Evolutionary conservation across 352 stramenopile genomes (phyloP).

Genomic region (Phytophthora colocasiae): DNA sequence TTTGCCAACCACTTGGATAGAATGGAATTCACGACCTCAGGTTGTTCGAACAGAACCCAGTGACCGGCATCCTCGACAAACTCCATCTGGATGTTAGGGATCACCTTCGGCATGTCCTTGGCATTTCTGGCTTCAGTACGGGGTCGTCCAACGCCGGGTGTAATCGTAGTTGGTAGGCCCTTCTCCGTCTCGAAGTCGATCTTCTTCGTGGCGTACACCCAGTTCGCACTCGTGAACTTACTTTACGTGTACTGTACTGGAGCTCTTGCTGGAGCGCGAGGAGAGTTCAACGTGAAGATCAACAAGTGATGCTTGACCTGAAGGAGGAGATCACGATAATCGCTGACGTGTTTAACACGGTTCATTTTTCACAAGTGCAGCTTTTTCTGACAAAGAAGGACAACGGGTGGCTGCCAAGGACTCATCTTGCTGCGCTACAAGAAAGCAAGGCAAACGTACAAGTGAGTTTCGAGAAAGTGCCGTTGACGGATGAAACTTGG

Average conservation of each 20-base stretch:
- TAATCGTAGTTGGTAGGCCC: slow-evolving; percentile 36
- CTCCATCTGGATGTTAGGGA: slow-evolving; percentile 48
- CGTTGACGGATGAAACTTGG: no score
- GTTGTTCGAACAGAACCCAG: slow-evolving; percentile 50
- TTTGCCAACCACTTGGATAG: slow-evolving; percentile 47
- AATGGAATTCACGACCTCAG: slow-evolving; percentile 47
- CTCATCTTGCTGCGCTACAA: no score
- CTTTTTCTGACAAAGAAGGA: no score
- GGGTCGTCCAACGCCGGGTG: slow-evolving; percentile 53
- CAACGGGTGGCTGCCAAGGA: no score
- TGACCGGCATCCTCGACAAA: slow-evolving; percentile 49
- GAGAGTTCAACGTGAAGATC: no score
- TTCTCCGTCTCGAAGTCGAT: slow-evolving; percentile 57
- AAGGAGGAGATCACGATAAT: no score
- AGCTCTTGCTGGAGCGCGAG: no score
- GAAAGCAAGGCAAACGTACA: no score
- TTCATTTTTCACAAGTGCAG: no score
- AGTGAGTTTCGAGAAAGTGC: no score
- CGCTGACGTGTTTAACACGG: no score
- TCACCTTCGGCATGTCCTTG: slow-evolving; percentile 44
- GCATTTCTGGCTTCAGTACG: slow-evolving; percentile 55
- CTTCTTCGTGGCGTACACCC: slow-evolving; percentile 50
- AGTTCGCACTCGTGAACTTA: slow-evolving; percentile 44
- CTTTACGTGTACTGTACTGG: slow-evolving; percentile 46
- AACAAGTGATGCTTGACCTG: no score